Conservation (phyloP, 2,329 filamentous ascomycete genomes). For the Xylaria hypoxylon region DNA sequence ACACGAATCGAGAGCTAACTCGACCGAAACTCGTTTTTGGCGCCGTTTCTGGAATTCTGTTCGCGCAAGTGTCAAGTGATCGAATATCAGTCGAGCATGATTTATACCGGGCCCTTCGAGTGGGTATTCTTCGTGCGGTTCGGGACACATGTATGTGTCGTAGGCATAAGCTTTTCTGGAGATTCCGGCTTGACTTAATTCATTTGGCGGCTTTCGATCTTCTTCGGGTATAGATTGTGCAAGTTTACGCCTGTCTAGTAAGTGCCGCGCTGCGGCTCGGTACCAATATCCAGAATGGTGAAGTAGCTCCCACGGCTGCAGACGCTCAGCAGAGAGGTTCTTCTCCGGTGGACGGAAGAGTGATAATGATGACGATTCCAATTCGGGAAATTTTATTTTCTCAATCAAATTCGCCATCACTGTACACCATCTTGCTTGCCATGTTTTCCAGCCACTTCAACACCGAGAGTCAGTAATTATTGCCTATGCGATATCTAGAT, state of each 20-base stretch:
- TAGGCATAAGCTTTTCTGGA: conserved; percentile 67
- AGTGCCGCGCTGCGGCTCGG: conserved; percentile 68
- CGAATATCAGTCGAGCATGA: conserved; percentile 67
- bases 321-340: conserved; percentile 65
- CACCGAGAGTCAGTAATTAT: conserved; percentile 18
- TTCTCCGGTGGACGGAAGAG: conserved; percentile 71
- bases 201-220: conserved; percentile 64
- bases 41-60: conserved; percentile 65
- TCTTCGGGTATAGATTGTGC: conserved; percentile 70
- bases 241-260: conserved; percentile 63
- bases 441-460: conserved; percentile 81
- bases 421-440: conserved; percentile 80
- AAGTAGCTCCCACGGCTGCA: conserved; percentile 72
- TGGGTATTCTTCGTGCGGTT: conserved; percentile 70
- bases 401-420: conserved; percentile 72
- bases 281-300: conserved; percentile 78
- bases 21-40: conserved; percentile 65
- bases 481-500: not conserved
- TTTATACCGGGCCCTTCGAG: conserved; percentile 63
- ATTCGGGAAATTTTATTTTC: conserved; percentile 63
- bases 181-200: conserved; percentile 59
- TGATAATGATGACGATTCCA: conserved; percentile 57
- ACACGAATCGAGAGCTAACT: conserved; percentile 68
- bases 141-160: conserved; percentile 75
- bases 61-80: conserved; percentile 63